Base-by-base conservation (phyloP, 129 eudicot species). In the Silybum marianum region DNA sequence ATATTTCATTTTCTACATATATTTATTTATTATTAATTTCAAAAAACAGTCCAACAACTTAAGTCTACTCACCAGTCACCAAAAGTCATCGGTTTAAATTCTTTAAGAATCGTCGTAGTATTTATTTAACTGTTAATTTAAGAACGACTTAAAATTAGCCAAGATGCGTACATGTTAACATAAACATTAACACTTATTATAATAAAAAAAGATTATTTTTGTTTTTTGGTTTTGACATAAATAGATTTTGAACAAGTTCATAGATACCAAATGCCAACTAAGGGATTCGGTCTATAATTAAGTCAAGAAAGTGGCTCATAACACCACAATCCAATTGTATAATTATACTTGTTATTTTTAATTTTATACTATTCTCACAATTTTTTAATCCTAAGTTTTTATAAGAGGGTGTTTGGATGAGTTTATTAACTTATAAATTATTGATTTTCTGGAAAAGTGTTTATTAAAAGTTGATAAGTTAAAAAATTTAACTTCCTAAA, bases 171-270 rank as follows among this genome's bases (percentile, higher is more conserved):
- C 36, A 32, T 32, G 36, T 32, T 40, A 10, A 40, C 12, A 13
- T 13, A 40, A 8, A 9, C 46, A 8, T 13, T 40, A 40, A 40
- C 3, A 40, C 1, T 40, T 39, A 39, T 6, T 40, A 40, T 40
- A 40, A 40, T 8, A 40, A 40, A 9, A 40, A 7, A 39, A 28
- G 1, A 4, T 7, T 40, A 40, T 40, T 40, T 9, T 40, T 40
- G 0, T 40, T 48, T 48, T 14, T 48, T 19, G 62, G 19, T 48
- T 48, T 54, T 74, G 24, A 68, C 13, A 46, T 12, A 6, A 39
- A 32, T 77, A 10, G 73, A 70, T 32, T 24, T 24, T 54, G 75
- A 54, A 76, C 82, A 83, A 34, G 82, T 77, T 83, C 82, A 77
- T 63, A 65, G 63, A 77, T 77, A 71, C 73, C 26, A 77, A 40